A percentile compares a stretch with the other conserved stretches of the same genome.
Evolutionary conservation across 1,284 basidiomycete genomes (phyloP).

Genomic region (Xanthoconium separans): DNA sequence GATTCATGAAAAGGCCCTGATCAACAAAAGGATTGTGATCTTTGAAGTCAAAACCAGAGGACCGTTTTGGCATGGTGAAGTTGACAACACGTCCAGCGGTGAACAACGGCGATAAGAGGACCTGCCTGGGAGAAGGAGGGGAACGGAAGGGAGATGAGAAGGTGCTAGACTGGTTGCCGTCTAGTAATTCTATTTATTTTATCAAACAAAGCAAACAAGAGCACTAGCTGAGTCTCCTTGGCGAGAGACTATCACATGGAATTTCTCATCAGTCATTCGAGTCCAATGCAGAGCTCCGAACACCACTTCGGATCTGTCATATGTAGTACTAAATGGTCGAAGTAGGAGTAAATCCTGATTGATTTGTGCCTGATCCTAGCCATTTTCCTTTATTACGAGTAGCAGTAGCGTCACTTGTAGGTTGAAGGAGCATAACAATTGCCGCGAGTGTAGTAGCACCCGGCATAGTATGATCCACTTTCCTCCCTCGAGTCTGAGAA

Average conservation of each 20-base stretch:
- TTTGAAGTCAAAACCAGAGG: conserved; percentile 70
- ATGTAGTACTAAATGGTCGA: too few relatives aligned
- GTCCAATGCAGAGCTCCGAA: background rate
- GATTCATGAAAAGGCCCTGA: conserved; percentile 44
- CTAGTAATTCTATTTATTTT: conserved; percentile 4
- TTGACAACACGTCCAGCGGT: conserved; percentile 31
- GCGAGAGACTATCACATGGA: conserved; percentile 12
- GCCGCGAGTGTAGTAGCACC: too few relatives aligned
- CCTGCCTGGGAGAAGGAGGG: conserved; percentile 49
- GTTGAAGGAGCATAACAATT: too few relatives aligned
- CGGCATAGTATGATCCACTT: too few relatives aligned
- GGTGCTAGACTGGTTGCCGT: conserved; percentile 3
- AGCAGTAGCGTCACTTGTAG: too few relatives aligned
- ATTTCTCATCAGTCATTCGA: background rate
- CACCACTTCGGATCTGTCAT: background rate
- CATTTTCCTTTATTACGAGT: too few relatives aligned
- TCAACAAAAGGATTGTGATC: conserved; percentile 56
- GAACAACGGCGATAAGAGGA: conserved; percentile 38
- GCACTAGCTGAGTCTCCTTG: conserved; percentile 10
- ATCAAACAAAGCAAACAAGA: background rate
- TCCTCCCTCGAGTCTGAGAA: too few relatives aligned
- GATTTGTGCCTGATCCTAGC: too few relatives aligned
- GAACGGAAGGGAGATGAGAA: conserved; percentile 7
- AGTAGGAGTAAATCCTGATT: too few relatives aligned
- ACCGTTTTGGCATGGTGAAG: conserved; percentile 40